Evolutionary conservation across 352 stramenopile species (phyloP), one percentile per base, ranked within the genome.

Genomic region (Peronospora belbahrii): DNA sequence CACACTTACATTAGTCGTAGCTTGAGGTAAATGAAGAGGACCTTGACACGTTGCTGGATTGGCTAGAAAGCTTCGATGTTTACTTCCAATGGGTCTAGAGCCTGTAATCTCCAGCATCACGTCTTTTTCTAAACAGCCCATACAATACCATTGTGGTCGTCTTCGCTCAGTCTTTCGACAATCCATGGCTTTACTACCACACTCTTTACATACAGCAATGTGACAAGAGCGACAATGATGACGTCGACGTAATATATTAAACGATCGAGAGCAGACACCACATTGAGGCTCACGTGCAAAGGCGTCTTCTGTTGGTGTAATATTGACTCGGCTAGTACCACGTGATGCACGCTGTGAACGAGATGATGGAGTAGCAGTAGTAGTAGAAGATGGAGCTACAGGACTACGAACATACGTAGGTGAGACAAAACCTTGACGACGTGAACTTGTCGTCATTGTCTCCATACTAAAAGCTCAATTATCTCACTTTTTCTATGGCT

Each of bases 201-300:
- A 93, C 37, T 90, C 78, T 52, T 90, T 93, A 48, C 81, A 93
- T 2, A 93, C 63, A 3, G 81, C 78, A 48, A 90, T 73, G 63
- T 89, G 77, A 56, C 82, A 93, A 25, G 66, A 71, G 44, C 82
- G 82, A 51, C 82, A 93, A 63, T 91, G 82, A 59, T 93, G 82
- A 42, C 82, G 82, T 6, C 82, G 79, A 0, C 79, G 76, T 42
- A 91, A 48, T 22, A 93, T 67, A 45, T 86, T 88, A 58, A 93
- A 93, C 28, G 70, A 75, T 52, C 85, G 84, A 40, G 59, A 37
- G 65, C 82, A 93, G 31, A 83, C 71, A 46, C 74, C 72, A 54
- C 82, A 93, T 40, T 74, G 57, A 22, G 77, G 66, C 56, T 93
- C 81, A 44, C 81, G 75, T 2, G 62, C 75, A 53, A 93, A 93